Evolutionary conservation across 192 early-diverging fungal genomes (phyloP), one percentile per base, ranked within the genome.

Genomic region (Endogone sp.): DNA sequence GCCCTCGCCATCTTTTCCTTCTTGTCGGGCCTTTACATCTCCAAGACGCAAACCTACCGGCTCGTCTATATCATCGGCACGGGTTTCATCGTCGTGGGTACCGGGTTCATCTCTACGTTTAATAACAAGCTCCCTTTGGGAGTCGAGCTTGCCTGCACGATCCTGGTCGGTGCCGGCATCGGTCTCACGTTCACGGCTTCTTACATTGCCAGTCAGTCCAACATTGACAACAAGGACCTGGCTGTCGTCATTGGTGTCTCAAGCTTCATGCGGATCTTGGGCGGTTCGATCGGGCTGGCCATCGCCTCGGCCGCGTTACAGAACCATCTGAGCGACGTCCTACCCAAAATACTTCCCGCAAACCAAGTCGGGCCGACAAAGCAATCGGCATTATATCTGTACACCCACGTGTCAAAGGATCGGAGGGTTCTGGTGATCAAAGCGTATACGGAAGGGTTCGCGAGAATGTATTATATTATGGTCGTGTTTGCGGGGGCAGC

Each of bases 101-200:
- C 75, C 58, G 87, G 82, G 27, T 84, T 98, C 29, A 75, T 90
- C 21, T 82, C 86, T 26, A 75, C 88, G 20, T 75, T 93, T 27
- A 78, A 85, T 69, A 76, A 29, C 10, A n/a, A 69, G 11, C 68
- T 70, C 16, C n/a, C 61, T 13, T 71, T 60, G 26, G 55, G 66
- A 56, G 66, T 60, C 30, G 66, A 74, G 3, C 74, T 74, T 65
- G 77, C 72, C 63, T 58, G 69, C 24, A 74, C 66, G 31, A 49
- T 67, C 37, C 59, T 79, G 56, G 64, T 65, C 24, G 77, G 72
- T 22, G 29, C 63, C 37, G 77, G 72, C 21, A 23, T 79, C 11
- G 77, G 77, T 16, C 68, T 28, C n/a, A 27, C 74, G 6, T 74
- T 74, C 58, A 63, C 72, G 10, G 71, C 77, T 24, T 60, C 72